Evolutionary conservation across 2,329 filamentous ascomycete genomes (phyloP).

Genomic region (Verticillium zaregamsianum): DNA sequence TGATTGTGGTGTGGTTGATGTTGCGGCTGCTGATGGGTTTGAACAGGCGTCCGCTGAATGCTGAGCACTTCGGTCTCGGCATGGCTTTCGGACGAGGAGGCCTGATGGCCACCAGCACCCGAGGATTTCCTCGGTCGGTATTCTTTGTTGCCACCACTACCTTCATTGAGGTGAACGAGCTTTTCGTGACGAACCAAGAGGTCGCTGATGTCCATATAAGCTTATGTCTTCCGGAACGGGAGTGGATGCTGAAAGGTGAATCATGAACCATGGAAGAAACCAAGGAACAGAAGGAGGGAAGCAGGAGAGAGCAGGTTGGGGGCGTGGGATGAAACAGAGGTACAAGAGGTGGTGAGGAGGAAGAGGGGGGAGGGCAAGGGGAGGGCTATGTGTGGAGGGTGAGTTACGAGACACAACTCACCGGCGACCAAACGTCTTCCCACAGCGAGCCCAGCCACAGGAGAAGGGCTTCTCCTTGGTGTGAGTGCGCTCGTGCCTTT

Average conservation of each 20-base stretch:
- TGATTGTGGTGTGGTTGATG: constrained; percentile 22
- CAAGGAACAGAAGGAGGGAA: background rate
- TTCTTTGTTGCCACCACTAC: constrained; percentile 44
- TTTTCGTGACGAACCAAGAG: constrained; percentile 61
- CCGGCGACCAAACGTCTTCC: constrained; percentile 60
- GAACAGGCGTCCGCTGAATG: constrained; percentile 29
- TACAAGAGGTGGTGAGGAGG: constrained; percentile 9
- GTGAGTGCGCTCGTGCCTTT: constrained; percentile 60
- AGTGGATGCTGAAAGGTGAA: constrained; percentile 4
- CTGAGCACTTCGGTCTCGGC: constrained; percentile 42
- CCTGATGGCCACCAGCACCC: constrained; percentile 34
- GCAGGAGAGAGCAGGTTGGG: background rate
- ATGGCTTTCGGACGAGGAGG: constrained; percentile 43
- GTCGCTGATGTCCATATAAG: constrained; percentile 62
- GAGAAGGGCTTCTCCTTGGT: constrained; percentile 63
- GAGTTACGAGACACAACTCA: constrained; percentile 31
- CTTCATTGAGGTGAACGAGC: constrained; percentile 59
- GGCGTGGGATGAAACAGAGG: constrained; percentile 3
- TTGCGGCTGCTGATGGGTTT: constrained; percentile 19
- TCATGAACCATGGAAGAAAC: background rate
- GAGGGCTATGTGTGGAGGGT: background rate
- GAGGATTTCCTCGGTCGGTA: constrained; percentile 44
- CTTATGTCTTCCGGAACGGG: constrained; percentile 25
- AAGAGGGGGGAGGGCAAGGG: constrained; percentile 4
- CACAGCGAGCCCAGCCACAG: constrained; percentile 55